Base-by-base conservation (phyloP, 2,329 filamentous ascomycete genomes). In the Coleophoma cylindrospora region DNA sequence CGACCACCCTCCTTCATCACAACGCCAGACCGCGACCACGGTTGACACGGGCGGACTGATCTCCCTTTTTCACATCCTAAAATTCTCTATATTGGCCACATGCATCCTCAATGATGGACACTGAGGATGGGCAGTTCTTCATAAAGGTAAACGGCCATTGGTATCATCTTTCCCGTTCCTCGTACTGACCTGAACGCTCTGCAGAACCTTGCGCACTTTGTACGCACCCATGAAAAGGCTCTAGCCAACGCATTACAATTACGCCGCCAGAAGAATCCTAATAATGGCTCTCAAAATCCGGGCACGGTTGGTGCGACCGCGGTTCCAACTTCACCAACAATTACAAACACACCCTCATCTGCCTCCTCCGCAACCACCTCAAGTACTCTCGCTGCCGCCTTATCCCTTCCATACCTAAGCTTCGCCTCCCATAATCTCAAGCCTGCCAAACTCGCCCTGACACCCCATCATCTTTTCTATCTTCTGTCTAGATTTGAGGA, bases 401-500 rank as follows among this genome's bases (percentile, higher is more conserved):
- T 97, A 47, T 96, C 94, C 12, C 82, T 96, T 50, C 90, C 91
- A 45, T 83, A 89, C 44, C 75, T 96, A 55, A 90, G 77, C 64
- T 94, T 97, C 66, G 83, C 89, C 43, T 95, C 91, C 6, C 86
- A 90, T 61, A 87, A 75, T 61, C 80, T 91, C 64, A 96, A 95
- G 72, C 89, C 91, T 17, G 89, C 89, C 38, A 96, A 95, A 72
- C 76, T 99, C 58, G 91, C 91, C 37, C 78, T 99, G 56, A 97
- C 94, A 12, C 89, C 94, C 17, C 94, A 99, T 65, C 94, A 99
- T 67, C 82, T 99, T 32, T 97, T 96, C 74, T 99, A 96, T 67
- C 81, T 99, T 33, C 81, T 99, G 49, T 96, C 91, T 50, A 89
- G 91, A 49, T 96, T 97, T 69, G 91, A 96, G 72, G 92, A 96